Evolutionary conservation across 208 protist genomes (phyloP), one percentile per base, ranked within the genome.

Genomic region (Leishmania tropica): DNA sequence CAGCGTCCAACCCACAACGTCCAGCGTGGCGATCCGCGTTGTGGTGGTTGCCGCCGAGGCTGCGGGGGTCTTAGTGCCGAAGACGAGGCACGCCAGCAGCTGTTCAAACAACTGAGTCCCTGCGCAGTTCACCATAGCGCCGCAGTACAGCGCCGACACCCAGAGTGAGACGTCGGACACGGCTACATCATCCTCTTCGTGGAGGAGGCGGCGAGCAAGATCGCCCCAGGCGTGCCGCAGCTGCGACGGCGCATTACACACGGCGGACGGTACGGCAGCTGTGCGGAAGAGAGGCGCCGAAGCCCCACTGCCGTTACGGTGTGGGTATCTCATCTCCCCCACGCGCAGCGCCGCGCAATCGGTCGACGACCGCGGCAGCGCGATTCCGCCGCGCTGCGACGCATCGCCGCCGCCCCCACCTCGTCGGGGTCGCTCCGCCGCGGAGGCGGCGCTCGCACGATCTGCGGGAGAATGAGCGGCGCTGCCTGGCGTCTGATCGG

Each of bases 61-160:
- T 45, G 47, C 35, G 31, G 51, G n/a, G 51, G 51, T 40, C 56
- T 37, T 79, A 64, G 70, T 15, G 64, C 76, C 76, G 24, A 81
- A 85, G 31, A 95, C 70, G 40, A 95, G 45, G 53, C 71, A 88
- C 11, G 91, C 89, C 13, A 96, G 65, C 40, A 96, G 79, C 79
- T 92, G 91, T 37, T 81, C 83, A 73, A 89, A 96, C 11, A 92
- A 54, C n/a, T 78, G 48, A n/a, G 91, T 89, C 71, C 94, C 91
- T 8, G 88, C 87, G 56, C 88, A 92, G n/a, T 84, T 87, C 10
- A 94, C 75, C 3, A 75, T 83, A 5, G 87, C 88, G 40, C 91
- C 93, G 68, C 87, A 89, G 65, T 88, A 58, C 53, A 96, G 68
- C 62, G 87, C 87, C 35, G 58, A 72, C 68, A 95, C 81, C 80